Base-by-base conservation (phyloP, 257 asterid genomes). In the Ilex asprella region DNA sequence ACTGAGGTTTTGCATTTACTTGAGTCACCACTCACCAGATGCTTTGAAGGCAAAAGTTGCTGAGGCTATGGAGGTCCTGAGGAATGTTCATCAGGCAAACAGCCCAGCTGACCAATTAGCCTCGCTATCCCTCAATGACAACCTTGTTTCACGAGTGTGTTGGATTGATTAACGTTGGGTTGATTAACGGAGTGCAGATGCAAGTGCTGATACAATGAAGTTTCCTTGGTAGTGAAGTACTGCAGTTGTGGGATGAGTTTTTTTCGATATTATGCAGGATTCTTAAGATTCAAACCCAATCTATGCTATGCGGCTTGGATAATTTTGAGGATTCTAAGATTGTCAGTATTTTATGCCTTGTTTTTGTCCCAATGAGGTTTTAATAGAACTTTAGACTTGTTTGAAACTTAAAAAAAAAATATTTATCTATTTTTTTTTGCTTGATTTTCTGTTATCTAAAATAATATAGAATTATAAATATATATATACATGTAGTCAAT, bases 1-100 rank as follows among this genome's bases (percentile, higher is more conserved):
- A 76, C 82, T 1, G 87, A 81, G 60, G 87, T 81, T 7, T 58
- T 81, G 62, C 87, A 81, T 69, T 70, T 81, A 64, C 86, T 81
- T 6, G 86, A 81, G 30, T 75, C 83, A 56, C n/a, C n/a, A n/a
- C n/a, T n/a, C n/a, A n/a, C 86, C 86, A 9, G 86, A 81, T 58
- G 84, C 84, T 68, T 55, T 78, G 69, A 78, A 73, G 62, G 72
- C 82, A 10, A 81, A 78, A 61, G 87, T 81, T 44, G 69, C 76
- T 0, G 87, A 81, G 67, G 87, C 84, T 12, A 68, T 81, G 80
- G 87, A 81, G 13, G 84, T 78, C 31, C 68, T 81, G 62, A 70
- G 61, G 70, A 78, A 75, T 63, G 84, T 75, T 72, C 81, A 72
- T 60, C 76, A 72, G 76, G 79, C 59, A 12, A 67, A 62, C 31